Evolutionary conservation across 495 filamentous ascomycete genomes (phyloP).

Genomic region (Aspergillus sparsus): DNA sequence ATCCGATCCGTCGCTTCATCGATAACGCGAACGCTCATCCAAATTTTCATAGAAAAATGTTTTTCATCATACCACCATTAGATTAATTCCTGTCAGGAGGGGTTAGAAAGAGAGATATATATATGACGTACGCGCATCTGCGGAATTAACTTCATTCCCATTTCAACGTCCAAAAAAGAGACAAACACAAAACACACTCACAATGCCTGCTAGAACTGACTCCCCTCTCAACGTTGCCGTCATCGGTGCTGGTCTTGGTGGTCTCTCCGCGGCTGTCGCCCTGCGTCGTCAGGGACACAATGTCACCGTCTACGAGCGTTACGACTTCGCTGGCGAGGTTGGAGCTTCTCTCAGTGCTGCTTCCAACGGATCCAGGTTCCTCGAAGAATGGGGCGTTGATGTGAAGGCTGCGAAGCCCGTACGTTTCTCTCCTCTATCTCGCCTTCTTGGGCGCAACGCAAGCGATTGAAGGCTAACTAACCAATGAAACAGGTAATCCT

Average conservation of each 20-base stretch:
- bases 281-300: slow-evolving; percentile 53
- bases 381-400: slow-evolving; percentile 35
- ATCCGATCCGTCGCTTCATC: slow-evolving; percentile 5
- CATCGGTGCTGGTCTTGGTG: slow-evolving; percentile 58
- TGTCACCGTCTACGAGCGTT: slow-evolving; percentile 44
- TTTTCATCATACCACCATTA: too few relatives aligned
- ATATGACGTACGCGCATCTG: slow-evolving; percentile 2
- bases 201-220: slow-evolving; percentile 17
- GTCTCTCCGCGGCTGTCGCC: slow-evolving; percentile 52
- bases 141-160: neutral
- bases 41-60: too few relatives aligned
- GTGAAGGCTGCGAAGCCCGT: slow-evolving; percentile 31
- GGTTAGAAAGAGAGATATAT: neutral
- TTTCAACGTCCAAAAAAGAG: neutral
- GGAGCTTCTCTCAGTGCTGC: slow-evolving; percentile 33
- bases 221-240: slow-evolving; percentile 33
- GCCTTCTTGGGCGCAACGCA: neutral
- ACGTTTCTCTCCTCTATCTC: neutral
- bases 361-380: slow-evolving; percentile 30
- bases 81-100: neutral
- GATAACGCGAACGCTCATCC: too few relatives aligned
- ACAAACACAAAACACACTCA: neutral
- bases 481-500: slow-evolving; percentile 27
- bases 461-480: neutral
- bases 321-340: slow-evolving; percentile 34